Conservation (phyloP, 2,329 filamentous ascomycete genomes). For the Stagonosporopsis rhizophila region DNA sequence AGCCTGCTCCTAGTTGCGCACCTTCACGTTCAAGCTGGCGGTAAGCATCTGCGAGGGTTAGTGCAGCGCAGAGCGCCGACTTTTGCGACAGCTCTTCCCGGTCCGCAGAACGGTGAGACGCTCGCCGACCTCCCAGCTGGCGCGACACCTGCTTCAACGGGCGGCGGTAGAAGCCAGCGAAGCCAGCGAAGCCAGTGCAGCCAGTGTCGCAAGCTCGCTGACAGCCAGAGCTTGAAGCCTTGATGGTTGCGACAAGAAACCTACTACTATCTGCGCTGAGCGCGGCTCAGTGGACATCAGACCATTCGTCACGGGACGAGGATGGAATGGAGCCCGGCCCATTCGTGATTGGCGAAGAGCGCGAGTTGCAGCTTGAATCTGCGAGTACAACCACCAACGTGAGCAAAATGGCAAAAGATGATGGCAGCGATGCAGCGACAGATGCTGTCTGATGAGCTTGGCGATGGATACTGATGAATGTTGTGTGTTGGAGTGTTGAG, state of each 20-base stretch:
- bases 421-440: neutral
- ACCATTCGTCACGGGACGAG: slow-evolving; percentile 18
- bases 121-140: neutral
- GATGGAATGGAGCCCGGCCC: slow-evolving; percentile 9
- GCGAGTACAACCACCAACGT: slow-evolving; percentile 1
- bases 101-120: slow-evolving; percentile 4
- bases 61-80: slow-evolving; percentile 18
- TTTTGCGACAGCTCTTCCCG: slow-evolving; percentile 5
- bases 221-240: neutral
- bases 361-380: slow-evolving; percentile 5
- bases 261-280: slow-evolving; percentile 5
- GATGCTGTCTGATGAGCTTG: slow-evolving; percentile 8
- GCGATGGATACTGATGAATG: slow-evolving; percentile 10
- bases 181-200: neutral
- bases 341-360: slow-evolving; percentile 14
- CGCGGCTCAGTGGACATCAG: slow-evolving; percentile 15
- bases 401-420: neutral
- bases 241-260: neutral
- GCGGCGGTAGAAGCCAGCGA: neutral
- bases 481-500: slow-evolving; percentile 14
- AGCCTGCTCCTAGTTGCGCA: slow-evolving; percentile 18
- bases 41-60: slow-evolving; percentile 16
- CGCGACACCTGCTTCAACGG: slow-evolving; percentile 1
- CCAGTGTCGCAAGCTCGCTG: neutral
- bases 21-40: slow-evolving; percentile 13